phyloP scores from a whole-genome alignment of 1,139 yeast species.

The Saccharomyces hybrid region DNA sequence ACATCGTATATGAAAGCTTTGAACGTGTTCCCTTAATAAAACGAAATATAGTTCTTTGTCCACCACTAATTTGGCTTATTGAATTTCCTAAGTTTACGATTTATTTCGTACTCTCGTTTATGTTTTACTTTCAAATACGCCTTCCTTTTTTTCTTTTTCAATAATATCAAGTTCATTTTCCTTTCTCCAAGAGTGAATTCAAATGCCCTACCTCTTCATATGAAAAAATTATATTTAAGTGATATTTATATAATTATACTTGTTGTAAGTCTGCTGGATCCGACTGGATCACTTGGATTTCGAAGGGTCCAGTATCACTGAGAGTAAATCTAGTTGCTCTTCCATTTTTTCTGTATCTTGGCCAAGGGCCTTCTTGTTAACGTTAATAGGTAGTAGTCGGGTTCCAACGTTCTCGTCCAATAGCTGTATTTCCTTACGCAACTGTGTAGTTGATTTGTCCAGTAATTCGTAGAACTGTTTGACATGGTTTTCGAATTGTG shows the following conservation, averaged over 20 bases:
- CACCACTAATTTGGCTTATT: not conserved
- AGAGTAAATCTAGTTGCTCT: conserved; percentile 19
- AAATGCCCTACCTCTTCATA: not conserved
- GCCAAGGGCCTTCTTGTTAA: conserved; percentile 28
- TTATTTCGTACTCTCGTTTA: not conserved
- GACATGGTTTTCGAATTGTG: conserved; percentile 27
- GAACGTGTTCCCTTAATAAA: not conserved
- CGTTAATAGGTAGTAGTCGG: conserved; percentile 27
- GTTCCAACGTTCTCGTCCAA: conserved; percentile 29
- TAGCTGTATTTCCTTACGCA: conserved; percentile 25
- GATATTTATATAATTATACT: not conserved
- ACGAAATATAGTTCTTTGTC: not conserved
- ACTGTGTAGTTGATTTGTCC: conserved; percentile 18
- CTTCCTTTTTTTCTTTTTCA: not conserved
- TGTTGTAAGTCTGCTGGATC: too few relatives aligned
- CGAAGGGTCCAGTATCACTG: not conserved
- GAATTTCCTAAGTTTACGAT: not conserved
- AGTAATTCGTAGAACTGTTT: conserved; percentile 22
- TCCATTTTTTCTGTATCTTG: conserved; percentile 30
- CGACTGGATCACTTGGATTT: not conserved
- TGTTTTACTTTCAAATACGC: not conserved
- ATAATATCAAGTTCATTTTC: not conserved
- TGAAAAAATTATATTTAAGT: not conserved
- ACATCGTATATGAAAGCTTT: not conserved
- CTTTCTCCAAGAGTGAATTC: not conserved